Conservation (phyloP, 176 grass and related monocot genomes). For the Carex scoparia region DNA sequence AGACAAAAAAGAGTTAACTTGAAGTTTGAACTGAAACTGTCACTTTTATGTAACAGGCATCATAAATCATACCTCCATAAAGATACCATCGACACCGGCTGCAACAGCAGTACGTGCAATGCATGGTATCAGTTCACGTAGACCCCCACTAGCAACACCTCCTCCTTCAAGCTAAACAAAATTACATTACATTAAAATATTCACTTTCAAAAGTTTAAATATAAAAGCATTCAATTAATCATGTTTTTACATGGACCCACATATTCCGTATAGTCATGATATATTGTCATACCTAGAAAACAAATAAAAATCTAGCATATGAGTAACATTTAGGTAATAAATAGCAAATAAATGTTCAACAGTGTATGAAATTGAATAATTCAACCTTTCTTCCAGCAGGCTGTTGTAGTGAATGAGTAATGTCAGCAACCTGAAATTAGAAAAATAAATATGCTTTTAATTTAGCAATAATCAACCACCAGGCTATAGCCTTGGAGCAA, state of each 20-base stretch:
- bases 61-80: conserved; percentile 78
- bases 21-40: background rate
- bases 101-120: conserved; percentile 87
- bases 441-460: background rate
- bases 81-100: conserved; percentile 91
- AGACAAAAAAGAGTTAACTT: background rate
- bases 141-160: conserved; percentile 84
- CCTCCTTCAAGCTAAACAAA: conserved; percentile 84
- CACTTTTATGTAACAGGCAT: background rate
- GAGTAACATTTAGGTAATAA: too few species aligned
- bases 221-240: background rate
- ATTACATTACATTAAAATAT: background rate
- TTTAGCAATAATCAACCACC: conserved; percentile 6
- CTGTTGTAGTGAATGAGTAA: conserved; percentile 96
- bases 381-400: conserved; percentile 88
- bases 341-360: conserved; percentile 2
- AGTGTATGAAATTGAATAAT: conserved; percentile 7
- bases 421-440: conserved; percentile 76
- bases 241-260: background rate
- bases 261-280: background rate
- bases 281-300: background rate
- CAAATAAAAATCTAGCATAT: background rate
- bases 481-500: background rate
- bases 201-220: background rate
- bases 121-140: conserved; percentile 90